Base-by-base conservation (phyloP, 768 basidiomycete species). In the Lepiota subincarnata region DNA sequence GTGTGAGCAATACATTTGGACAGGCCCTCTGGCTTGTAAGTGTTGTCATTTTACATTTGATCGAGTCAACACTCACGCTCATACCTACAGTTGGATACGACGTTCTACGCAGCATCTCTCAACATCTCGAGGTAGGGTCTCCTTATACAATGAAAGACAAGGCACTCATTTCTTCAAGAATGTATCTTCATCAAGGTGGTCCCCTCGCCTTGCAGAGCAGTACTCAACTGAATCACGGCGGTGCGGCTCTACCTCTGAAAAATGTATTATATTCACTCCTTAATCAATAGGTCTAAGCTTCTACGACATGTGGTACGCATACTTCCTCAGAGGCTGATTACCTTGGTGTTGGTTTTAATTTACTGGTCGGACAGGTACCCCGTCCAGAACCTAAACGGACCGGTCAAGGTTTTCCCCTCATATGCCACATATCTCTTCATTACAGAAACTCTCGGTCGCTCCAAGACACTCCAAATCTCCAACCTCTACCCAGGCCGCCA, bases 171-270 rank as follows among this genome's bases (percentile, higher is more conserved):
- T 14, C 7, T 35, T 40, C 7, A 37, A 80, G 79, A 28, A 47
- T 82, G 43, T 80, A 78, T 49, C 69, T 77, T n/a, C 79, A 81
- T 55, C 79, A 80, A 67, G 79, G 80, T 6, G 79, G 76, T 1
- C 78, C 79, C 2, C 68, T 79, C 20, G 75, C 77, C 4, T 60
- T 79, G 13, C 79, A 80, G 57, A 78, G 78, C 51, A 68, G 70
- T 39, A 74, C 73, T 1, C 77, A 80, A 50, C 64, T 78, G 8
- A 79, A 80, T 53, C 76, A 78, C 39, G 77, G 76, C 36, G 78
- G 77, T 61, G 55, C 63, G 54, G 59, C 57, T 13, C 24, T 6
- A 14, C 22, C 13, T 26, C 41, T 28, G 19, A 50, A 37, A 10
- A 11, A 20, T 11, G 2, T 20, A 22, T 22, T 3, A 11, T 20